Conservation (phyloP, 306 rosid genomes). For the Acacia acuminata region DNA sequence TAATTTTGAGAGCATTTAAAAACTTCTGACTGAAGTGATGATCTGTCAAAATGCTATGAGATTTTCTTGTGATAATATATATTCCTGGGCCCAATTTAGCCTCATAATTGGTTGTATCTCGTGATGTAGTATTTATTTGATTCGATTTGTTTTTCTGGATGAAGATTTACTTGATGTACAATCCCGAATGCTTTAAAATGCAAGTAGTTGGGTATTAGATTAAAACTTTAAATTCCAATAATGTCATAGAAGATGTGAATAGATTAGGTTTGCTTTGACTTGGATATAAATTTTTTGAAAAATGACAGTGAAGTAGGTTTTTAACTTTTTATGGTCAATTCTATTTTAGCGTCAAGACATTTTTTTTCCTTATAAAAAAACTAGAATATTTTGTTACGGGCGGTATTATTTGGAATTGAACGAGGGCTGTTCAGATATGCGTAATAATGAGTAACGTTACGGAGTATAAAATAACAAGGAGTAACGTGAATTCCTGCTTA, state of each 20-base stretch:
- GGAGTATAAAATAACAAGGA: too few relatives aligned
- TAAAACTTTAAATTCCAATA: not conserved
- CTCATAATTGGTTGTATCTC: not conserved
- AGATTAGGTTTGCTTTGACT: not conserved
- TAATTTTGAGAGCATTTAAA: slow-evolving; percentile 33
- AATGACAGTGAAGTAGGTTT: too few relatives aligned
- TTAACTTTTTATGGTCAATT: too few relatives aligned
- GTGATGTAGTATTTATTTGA: not conserved
- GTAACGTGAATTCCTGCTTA: not conserved
- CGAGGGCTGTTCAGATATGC: too few relatives aligned
- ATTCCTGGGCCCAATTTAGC: not conserved
- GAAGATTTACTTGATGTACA: not conserved
- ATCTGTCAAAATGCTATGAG: slow-evolving; percentile 23
- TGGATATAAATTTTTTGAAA: not conserved
- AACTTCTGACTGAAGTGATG: slow-evolving; percentile 25
- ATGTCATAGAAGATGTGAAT: not conserved
- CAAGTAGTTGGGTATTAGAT: not conserved
- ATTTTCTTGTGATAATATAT: slow-evolving; percentile 1
- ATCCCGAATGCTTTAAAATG: not conserved
- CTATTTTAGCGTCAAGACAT: too few relatives aligned
- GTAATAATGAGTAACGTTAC: too few relatives aligned
- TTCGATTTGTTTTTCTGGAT: not conserved
- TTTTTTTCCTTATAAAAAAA: too few relatives aligned
- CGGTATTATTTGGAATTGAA: too few relatives aligned
- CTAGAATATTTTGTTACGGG: too few relatives aligned